Evolutionary conservation across 2,329 filamentous ascomycete genomes (phyloP).

Genomic region (Colletotrichum truncatum): DNA sequence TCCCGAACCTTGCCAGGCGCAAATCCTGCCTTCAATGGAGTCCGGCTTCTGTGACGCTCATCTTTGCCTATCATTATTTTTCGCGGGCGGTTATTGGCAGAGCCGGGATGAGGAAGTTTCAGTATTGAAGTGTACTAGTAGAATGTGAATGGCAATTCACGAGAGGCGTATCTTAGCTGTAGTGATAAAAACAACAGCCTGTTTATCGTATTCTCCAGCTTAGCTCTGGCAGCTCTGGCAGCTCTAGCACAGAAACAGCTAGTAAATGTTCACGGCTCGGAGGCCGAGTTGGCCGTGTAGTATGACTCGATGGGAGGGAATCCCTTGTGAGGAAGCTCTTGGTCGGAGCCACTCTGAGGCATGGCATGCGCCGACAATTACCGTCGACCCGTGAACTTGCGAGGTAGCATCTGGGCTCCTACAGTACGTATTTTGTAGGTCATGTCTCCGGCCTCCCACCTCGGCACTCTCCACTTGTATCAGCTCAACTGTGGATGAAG

Average conservation of each 20-base stretch:
- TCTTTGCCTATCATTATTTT: neutral
- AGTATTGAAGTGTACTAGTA: no score
- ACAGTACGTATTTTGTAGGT: neutral
- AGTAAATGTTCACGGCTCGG: neutral
- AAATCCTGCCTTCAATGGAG: neutral
- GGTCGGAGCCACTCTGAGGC: neutral
- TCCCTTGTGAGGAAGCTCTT: neutral
- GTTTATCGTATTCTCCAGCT: no score
- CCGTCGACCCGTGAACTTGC: neutral
- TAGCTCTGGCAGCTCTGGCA: no score
- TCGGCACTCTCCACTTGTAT: slow-evolving; percentile 14
- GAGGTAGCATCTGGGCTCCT: neutral
- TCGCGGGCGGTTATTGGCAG: no score
- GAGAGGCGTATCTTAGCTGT: no score
- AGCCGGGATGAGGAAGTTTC: no score
- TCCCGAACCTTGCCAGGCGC: neutral
- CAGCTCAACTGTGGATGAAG: slow-evolving; percentile 13
- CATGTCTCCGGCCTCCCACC: slow-evolving; percentile 1
- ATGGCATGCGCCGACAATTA: slow-evolving; percentile 4
- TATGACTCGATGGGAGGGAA: neutral
- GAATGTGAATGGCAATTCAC: no score
- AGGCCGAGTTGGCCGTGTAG: neutral
- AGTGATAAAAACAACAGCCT: no score
- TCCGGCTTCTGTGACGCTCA: neutral
- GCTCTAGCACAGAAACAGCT: no score